Conservation (phyloP, 805 yeast species). For the Ogataea henricii region DNA sequence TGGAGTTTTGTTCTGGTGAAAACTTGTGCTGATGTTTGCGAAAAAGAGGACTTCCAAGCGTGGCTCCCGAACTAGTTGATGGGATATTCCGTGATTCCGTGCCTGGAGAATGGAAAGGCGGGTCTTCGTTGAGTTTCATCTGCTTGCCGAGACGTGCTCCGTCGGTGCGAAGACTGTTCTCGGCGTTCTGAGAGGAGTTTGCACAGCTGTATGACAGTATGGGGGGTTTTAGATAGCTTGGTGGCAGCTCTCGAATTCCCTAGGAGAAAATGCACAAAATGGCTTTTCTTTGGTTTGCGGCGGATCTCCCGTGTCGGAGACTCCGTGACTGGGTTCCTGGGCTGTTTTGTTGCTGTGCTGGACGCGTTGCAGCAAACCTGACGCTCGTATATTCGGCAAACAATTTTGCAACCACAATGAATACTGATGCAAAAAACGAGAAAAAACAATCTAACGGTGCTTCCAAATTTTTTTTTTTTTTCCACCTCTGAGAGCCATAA, state of each 20-base stretch:
- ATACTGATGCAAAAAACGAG: neutral
- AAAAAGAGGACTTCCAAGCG: neutral
- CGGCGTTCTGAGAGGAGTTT: neutral
- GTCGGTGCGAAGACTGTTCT: neutral
- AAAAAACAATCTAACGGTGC: conserved; percentile 6
- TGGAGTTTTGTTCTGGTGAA: neutral
- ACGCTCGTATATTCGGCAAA: neutral
- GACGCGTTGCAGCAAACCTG: neutral
- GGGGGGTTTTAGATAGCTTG: neutral
- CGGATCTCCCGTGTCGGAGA: neutral
- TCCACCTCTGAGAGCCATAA: neutral
- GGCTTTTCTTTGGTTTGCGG: neutral
- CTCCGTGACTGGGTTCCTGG: neutral
- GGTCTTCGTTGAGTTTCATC: neutral
- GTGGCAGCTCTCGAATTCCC: conserved; percentile 3
- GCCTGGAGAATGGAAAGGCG: neutral
- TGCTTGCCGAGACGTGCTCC: neutral
- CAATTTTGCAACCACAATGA: conserved; percentile 2
- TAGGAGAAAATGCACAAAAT: neutral
- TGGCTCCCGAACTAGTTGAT: neutral
- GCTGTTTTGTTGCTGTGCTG: neutral
- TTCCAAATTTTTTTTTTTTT: conserved; percentile 6
- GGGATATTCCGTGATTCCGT: neutral
- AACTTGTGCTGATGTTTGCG: neutral
- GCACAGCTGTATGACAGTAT: neutral